Evolutionary conservation across 164 flowering plant genomes (phyloP).

Genomic region (Kingdonia uniflora): DNA sequence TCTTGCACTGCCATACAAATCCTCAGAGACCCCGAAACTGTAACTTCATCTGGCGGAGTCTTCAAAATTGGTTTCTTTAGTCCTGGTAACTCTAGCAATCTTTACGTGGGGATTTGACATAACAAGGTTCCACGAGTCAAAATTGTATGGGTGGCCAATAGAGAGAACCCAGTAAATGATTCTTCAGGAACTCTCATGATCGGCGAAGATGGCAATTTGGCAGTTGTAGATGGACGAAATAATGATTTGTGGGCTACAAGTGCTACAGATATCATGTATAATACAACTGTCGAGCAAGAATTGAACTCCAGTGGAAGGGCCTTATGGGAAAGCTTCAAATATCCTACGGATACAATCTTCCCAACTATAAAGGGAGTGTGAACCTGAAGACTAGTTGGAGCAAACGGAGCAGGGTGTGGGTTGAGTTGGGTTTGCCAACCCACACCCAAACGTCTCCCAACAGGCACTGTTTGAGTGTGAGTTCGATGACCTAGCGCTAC

Average conservation of each 20-base stretch:
- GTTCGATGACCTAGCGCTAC: no score
- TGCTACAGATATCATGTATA: neutral
- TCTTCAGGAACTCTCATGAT: slow-evolving; percentile 4
- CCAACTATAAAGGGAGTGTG: slow-evolving; percentile 18
- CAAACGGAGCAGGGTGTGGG: no score
- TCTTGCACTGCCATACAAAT: neutral
- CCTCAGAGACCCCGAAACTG: neutral
- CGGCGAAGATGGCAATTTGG: slow-evolving; percentile 3
- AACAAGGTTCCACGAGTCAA: neutral
- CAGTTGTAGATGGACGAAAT: slow-evolving; percentile 1
- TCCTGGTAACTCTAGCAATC: slow-evolving; percentile 4
- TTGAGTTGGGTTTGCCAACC: no score
- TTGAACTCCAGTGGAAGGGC: neutral
- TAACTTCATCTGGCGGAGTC: slow-evolving; percentile 4
- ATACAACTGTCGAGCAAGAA: neutral
- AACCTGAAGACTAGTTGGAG: slow-evolving; percentile 25
- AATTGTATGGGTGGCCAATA: slow-evolving; percentile 17
- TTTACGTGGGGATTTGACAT: slow-evolving; percentile 11
- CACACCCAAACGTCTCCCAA: no score
- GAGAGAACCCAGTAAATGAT: slow-evolving; percentile 9
- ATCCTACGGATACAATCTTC: neutral
- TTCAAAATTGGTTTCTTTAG: slow-evolving; percentile 14
- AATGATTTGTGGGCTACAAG: slow-evolving; percentile 3
- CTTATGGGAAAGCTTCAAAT: slow-evolving; percentile 2
- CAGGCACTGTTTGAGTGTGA: no score